Base-by-base conservation (phyloP, 768 basidiomycete species). In the Filobasidium floriforme region DNA sequence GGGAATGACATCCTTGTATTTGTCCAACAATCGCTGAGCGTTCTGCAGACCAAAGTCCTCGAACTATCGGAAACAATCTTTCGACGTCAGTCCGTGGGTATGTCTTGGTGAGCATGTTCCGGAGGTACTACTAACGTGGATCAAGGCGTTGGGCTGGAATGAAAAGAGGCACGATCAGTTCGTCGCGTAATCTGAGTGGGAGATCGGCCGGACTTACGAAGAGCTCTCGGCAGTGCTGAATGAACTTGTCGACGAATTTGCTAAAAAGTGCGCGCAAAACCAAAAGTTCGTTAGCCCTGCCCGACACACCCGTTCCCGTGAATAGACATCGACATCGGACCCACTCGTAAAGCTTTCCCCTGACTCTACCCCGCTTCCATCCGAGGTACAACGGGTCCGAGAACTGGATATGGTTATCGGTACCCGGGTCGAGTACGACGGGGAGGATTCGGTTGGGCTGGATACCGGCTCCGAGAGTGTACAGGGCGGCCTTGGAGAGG, bases 401-500 rank as follows among this genome's bases (percentile, higher is more conserved):
- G 74, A 79, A 79, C 26, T 77, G 66, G 24, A 75, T 76, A 70
- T 78, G 75, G 66, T 79, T 79, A 68, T 79, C 77, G 22, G 79
- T 79, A 61, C 79, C 79, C 41, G 73, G 75, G 65, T 79, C 79
- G 15, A 80, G 73, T 1, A 79, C 79, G 65, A 80, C 75, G 37
- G 76, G 71, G 18, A 81, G 72, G 59, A 77, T 76, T 41, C 76
- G 68, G 59, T 77, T 77, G 26, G 76, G 78, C 67, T 78, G 75
- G 72, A 80, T 80, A 60, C 80, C 80, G 10, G 77, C 80, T 60
- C 80, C 80, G 49, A 81, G 74, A 24, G 79, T 79, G 75, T 81
- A 81, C 28, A 92, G 85, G 9, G 83, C 87, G 7, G 89, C 84
- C 80, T 92, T 92, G 10, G 88, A 88, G 0, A 86, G 82, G n/a